Base-by-base conservation (phyloP, 2,329 filamentous ascomycete species). In the Trichoderma guizhouense region DNA sequence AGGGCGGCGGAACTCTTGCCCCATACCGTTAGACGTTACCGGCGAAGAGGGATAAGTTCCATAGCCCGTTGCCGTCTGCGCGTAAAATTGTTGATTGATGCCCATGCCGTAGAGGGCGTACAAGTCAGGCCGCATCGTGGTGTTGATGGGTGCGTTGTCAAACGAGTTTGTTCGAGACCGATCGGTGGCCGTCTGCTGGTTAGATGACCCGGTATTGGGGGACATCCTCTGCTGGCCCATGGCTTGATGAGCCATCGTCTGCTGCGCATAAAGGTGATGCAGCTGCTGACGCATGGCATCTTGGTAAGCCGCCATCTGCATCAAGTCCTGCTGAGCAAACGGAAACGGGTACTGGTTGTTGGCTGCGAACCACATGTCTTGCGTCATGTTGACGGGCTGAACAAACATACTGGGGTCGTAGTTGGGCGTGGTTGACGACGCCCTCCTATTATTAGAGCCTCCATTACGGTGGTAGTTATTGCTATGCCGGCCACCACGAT, bases 161-260 rank as follows among this genome's bases (percentile, higher is more conserved):
- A 91, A 88, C 14, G 89, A 91, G 76, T 87, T 89, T 7, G 88
- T 90, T 73, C 89, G 85, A 47, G 88, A 87, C 74, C 89, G 81
- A 76, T 88, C 84, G 28, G 67, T 62, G 34, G 67, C 21, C 32
- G 84, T 77, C 36, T 77, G 79, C 39, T 80, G 79, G 64, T 79
- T 78, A 3, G 67, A 62, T 3, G 72, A 74, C 9, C 72, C 74
- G 8, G 76, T 74, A 28, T 67, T 76, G n/a, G 75, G 72, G 43
- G 79, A 75, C 58, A 79, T 71, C 39, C 79, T 75, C 67, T 80
- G 79, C 76, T 84, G 81, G 24, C 77, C 75, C 73, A 81, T 74
- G 26, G 76, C 75, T 67, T 82, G 81, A 34, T 82, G 82, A 70
- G 81, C 79, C 51, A 80, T 73, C 18, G 77, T 76, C 70, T 81